Evolutionary conservation across 495 filamentous ascomycete genomes (phyloP).

Genomic region (Penicillium manginii): DNA sequence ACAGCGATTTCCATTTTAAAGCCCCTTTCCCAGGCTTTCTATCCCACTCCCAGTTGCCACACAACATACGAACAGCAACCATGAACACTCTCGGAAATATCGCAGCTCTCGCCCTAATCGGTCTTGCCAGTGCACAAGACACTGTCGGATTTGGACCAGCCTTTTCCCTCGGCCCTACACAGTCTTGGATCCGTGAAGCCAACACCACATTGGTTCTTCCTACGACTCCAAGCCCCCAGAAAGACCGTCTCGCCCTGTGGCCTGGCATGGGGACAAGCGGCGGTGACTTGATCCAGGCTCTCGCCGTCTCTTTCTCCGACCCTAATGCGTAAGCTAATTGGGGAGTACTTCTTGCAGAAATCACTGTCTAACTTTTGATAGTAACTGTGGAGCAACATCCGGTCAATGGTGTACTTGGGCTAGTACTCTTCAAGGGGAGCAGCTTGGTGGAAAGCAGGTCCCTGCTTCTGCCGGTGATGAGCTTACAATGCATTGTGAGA

Average conservation of each 20-base stretch:
- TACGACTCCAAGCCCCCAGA: conserved; percentile 28
- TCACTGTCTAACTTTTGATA: conserved; percentile 7
- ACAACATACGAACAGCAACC: background rate
- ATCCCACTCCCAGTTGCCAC: too few species aligned
- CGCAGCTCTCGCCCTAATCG: background rate
- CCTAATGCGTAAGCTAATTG: conserved; percentile 22
- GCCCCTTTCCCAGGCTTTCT: background rate
- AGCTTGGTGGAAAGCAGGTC: conserved; percentile 27
- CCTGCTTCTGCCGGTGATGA: conserved; percentile 27
- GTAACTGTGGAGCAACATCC: conserved; percentile 34
- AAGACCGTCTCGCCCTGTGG: conserved; percentile 40
- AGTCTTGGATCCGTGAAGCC: conserved; percentile 40
- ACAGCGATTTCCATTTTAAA: background rate
- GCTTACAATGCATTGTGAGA: conserved; percentile 31
- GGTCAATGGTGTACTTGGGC: conserved; percentile 44
- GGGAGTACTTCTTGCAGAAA: background rate
- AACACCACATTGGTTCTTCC: conserved; percentile 39
- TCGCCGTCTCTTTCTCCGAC: conserved; percentile 38
- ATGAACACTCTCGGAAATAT: background rate
- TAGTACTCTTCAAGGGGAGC: conserved; percentile 33
- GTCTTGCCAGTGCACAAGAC: conserved; percentile 5
- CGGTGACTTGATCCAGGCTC: conserved; percentile 43
- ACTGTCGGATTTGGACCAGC: conserved; percentile 36
- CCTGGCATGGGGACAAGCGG: conserved; percentile 42
- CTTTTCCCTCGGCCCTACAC: conserved; percentile 39